Base-by-base conservation (phyloP, 192 early-diverging fungal genomes). In the Borealophlyctis nickersoniae region DNA sequence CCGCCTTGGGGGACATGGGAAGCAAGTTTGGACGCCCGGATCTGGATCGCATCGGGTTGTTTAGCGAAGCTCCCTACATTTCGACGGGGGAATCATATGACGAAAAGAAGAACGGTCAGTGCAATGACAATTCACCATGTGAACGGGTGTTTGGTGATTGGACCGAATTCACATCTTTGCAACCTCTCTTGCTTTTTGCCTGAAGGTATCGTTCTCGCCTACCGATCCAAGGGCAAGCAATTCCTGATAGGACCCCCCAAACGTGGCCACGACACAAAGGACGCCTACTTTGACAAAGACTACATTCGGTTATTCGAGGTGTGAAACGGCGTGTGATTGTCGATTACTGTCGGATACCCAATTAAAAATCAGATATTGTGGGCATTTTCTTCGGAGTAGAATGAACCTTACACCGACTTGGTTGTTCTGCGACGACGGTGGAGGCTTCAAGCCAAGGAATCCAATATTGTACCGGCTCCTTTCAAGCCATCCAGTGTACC, bases 391-490 rank as follows among this genome's bases (percentile, higher is more conserved):
- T 9, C 28, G 23, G 3, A 22, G 2, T 61, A 80, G 78, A 83
- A 83, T 54, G 81, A 83, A 63, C 72, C 79, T 0, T 83, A 83
- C 62, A 81, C 74, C 2, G 79, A 83, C 53, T 64, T 81, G 0
- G 79, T 81, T 23, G 69, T 61, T 3, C 39, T 83, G 13, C 65
- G 79, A 3, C 52, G 81, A 28, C 31, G 77, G 54, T 81, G 78
- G 61, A 58, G 81, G 39, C 16, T 83, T 31, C 64, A 74, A 58
- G 66, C 68, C 57, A 81, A 81, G 35, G 79, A 83, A 45, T 76
- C 77, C 52, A 81, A 82, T 52, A 82, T 82, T 30, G 68, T 73
- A 1, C 68, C 61, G 16, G 36, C 49, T 19, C 79, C 81, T 1
- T 83, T 83, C 65, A 77, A 75, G 36, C 81, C 81, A 14, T 79